Conservation (phyloP, 2,329 filamentous ascomycete genomes). For the Cercospora sojina region DNA sequence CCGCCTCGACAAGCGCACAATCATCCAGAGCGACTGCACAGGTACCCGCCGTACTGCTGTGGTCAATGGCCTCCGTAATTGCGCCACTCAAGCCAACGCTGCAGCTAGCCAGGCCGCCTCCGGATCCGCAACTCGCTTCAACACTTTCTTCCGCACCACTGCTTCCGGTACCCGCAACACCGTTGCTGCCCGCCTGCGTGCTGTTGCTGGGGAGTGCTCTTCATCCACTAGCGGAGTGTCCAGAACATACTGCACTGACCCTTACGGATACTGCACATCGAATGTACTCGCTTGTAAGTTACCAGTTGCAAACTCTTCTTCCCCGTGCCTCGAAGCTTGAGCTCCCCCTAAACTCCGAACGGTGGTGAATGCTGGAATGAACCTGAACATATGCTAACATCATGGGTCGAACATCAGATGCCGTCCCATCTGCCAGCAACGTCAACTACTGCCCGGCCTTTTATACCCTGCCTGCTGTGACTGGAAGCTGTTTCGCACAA, state of each 20-base stretch:
- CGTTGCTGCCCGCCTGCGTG: background rate
- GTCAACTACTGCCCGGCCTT: slow-evolving; percentile 2
- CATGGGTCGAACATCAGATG: background rate
- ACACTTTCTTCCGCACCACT: slow-evolving; percentile 2
- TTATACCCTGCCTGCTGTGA: background rate
- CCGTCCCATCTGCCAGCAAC: slow-evolving; percentile 1
- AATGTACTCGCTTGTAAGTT: background rate
- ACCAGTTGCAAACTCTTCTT: background rate
- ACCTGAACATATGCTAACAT: background rate
- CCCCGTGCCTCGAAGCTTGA: too few relatives aligned
- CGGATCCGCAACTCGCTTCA: background rate
- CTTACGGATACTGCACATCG: slow-evolving; percentile 1
- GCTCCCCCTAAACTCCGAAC: background rate
- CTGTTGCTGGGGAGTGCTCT: background rate
- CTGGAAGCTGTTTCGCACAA: background rate
- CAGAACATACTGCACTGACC: background rate
- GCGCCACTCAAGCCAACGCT: background rate
- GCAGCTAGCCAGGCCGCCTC: slow-evolving; percentile 1
- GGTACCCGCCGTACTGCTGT: background rate
- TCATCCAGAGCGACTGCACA: background rate
- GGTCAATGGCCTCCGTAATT: background rate
- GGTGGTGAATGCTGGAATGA: background rate
- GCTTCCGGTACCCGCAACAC: background rate
- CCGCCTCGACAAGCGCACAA: background rate
- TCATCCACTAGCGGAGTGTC: background rate